Conservation (phyloP, 1,139 yeast genomes). For the Nakaseomyces kungkrabaensis region DNA sequence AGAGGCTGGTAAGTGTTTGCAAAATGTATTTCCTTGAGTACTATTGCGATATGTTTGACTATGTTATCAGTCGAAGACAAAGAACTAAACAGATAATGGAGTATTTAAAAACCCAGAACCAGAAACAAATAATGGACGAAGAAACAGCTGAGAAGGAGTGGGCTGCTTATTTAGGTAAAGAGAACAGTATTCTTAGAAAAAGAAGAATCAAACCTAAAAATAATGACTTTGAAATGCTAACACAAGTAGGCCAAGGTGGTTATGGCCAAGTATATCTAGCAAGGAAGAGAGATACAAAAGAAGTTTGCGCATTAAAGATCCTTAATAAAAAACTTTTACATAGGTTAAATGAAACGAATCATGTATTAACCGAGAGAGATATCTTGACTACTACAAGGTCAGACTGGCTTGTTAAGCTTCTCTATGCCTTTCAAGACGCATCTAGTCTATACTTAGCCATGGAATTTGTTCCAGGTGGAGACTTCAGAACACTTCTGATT, state of each 20-base stretch:
- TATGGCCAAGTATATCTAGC: conserved; percentile 97
- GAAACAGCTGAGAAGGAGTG: conserved; percentile 47
- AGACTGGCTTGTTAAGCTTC: conserved; percentile 89
- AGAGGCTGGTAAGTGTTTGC: conserved; percentile 73
- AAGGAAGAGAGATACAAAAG: conserved; percentile 85
- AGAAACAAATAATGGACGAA: conserved; percentile 33
- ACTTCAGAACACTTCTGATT: conserved; percentile 85
- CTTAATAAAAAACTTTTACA: conserved; percentile 78
- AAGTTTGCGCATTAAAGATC: conserved; percentile 90
- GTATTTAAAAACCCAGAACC: conserved; percentile 37
- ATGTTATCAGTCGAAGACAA: conserved; percentile 77
- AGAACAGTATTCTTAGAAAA: conserved; percentile 74
- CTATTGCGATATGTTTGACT: conserved; percentile 93
- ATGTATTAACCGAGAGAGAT: conserved; percentile 91
- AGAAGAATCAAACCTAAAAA: conserved; percentile 86
- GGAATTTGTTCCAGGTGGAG: conserved; percentile 99
- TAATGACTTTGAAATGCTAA: conserved; percentile 89
- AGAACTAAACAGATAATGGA: conserved; percentile 59
- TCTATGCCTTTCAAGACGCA: conserved; percentile 91
- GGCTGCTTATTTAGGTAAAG: conserved; percentile 75
- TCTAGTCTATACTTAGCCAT: conserved; percentile 89
- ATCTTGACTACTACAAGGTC: conserved; percentile 89
- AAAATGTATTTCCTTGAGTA: conserved; percentile 82
- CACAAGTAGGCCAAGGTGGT: conserved; percentile 99
- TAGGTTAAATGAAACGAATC: conserved; percentile 90